These are phyloP conservation scores for Dryas drummondii DNA, from an alignment of 306 rosid species.

Conservation along the genomic window DNA sequence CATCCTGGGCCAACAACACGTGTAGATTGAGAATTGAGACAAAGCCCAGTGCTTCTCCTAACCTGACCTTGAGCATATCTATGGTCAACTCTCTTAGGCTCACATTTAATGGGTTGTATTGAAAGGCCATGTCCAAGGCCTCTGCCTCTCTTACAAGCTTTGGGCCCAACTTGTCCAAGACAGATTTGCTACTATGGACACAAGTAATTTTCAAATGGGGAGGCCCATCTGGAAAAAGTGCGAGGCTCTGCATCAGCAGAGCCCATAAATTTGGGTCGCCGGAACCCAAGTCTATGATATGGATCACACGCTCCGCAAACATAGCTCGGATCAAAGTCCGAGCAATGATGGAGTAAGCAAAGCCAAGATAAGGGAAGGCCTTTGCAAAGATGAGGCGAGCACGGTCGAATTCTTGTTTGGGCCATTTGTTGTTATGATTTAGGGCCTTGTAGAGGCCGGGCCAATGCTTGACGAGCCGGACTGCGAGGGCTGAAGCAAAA, in stretches of 20 bases:
- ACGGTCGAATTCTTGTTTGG: neutral
- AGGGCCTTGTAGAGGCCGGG: slow-evolving; percentile 20
- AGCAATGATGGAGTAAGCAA: slow-evolving; percentile 19
- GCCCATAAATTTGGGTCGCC: slow-evolving; percentile 14
- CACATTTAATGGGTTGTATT: slow-evolving; percentile 17
- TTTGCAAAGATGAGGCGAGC: neutral
- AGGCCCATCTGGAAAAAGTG: neutral
- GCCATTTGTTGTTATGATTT: neutral
- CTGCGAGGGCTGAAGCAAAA: slow-evolving; percentile 21
- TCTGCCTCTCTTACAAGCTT: slow-evolving; percentile 20
- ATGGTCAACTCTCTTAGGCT: slow-evolving; percentile 11
- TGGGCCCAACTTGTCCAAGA: slow-evolving; percentile 12
- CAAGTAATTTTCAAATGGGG: slow-evolving; percentile 22
- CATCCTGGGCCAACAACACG: slow-evolving; percentile 15
- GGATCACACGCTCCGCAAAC: neutral
- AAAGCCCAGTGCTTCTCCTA: slow-evolving; percentile 9
- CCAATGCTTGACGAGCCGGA: slow-evolving; percentile 21
- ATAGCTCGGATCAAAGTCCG: slow-evolving; percentile 15
- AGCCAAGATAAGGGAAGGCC: slow-evolving; percentile 11
- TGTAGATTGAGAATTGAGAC: slow-evolving; percentile 26
- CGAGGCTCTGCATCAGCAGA: slow-evolving; percentile 6
- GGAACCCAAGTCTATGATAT: slow-evolving; percentile 25
- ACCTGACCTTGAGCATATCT: slow-evolving; percentile 13
- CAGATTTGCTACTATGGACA: neutral
- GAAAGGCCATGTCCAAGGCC: neutral